phyloP scores from a whole-genome alignment of 2,329 filamentous ascomycete genomes.

The Trichophyton schoenleinii region DNA sequence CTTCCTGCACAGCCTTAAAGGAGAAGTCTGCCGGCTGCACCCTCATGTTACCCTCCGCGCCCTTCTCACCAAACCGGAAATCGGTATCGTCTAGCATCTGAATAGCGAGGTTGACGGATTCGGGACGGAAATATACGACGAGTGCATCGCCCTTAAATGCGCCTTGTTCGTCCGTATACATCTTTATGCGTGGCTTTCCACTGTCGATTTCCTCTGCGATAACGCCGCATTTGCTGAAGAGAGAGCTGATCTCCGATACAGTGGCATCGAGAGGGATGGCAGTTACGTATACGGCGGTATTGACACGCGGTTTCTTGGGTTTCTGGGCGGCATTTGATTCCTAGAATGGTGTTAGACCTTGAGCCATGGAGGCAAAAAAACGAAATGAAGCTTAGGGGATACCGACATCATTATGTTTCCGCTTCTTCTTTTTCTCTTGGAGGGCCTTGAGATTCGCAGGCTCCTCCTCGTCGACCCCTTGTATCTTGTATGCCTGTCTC shows the following conservation, averaged over 20 bases:
- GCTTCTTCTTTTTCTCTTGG: constrained; percentile 38
- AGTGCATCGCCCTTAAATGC: constrained; percentile 89
- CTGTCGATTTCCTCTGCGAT: constrained; percentile 91
- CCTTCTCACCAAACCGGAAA: constrained; percentile 54
- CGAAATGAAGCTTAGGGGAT: not conserved
- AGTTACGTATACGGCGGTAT: constrained; percentile 86
- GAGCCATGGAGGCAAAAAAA: not conserved
- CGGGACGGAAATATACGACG: constrained; percentile 86
- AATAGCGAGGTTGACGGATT: constrained; percentile 62
- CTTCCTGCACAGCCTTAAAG: constrained; percentile 78
- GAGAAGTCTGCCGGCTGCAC: constrained; percentile 78
- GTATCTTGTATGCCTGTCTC: constrained; percentile 47
- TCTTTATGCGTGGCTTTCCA: constrained; percentile 76
- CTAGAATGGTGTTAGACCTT: not conserved
- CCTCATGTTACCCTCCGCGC: constrained; percentile 51
- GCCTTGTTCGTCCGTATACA: constrained; percentile 72
- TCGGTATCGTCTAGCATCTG: constrained; percentile 47
- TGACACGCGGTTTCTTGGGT: constrained; percentile 44
- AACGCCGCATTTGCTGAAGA: constrained; percentile 81
- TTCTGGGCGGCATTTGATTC: constrained; percentile 16
- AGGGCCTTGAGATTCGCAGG: constrained; percentile 27
- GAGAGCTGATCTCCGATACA: constrained; percentile 63
- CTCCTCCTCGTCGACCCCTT: constrained; percentile 47
- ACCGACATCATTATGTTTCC: constrained; percentile 43
- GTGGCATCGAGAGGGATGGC: constrained; percentile 71